Evolutionary conservation across 345 rosid species (phyloP).

Genomic region (Heritiera fomes): DNA sequence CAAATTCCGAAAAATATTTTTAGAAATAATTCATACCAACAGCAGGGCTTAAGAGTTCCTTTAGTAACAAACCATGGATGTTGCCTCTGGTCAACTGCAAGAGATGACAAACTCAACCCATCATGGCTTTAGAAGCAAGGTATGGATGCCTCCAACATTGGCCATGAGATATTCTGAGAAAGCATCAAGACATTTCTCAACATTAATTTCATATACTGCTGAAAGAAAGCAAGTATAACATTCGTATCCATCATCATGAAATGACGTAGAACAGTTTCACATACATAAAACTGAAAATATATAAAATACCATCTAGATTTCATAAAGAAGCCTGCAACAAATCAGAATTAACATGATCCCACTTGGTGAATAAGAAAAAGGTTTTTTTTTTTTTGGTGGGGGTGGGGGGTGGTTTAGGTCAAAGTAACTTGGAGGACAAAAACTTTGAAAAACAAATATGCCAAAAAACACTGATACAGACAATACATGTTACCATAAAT

Average conservation of each 20-base stretch:
- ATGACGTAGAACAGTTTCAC: conserved; percentile 1
- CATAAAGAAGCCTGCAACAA: not conserved
- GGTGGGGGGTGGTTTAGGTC: not conserved
- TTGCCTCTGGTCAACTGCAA: not conserved
- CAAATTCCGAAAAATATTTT: not conserved
- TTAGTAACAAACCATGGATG: not conserved
- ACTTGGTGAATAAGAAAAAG: not conserved
- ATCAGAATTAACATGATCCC: not conserved
- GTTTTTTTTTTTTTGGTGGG: not conserved
- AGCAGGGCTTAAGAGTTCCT: not conserved
- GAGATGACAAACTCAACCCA: conserved; percentile 15
- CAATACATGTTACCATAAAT: not conserved
- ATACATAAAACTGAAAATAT: not conserved
- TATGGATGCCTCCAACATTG: conserved; percentile 16
- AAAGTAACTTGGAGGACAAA: not conserved
- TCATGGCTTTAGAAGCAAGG: conserved; percentile 24
- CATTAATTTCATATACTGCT: conserved; percentile 6
- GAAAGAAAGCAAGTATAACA: not conserved
- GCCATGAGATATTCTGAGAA: conserved; percentile 10
- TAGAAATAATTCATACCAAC: conserved; percentile 6
- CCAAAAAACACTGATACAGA: not conserved
- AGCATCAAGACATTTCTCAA: conserved; percentile 19
- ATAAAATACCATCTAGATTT: not conserved
- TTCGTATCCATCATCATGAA: not conserved
- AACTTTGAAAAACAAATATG: not conserved